Base-by-base conservation (phyloP, 2,329 filamentous ascomycete genomes). In the Ophiocordyceps robertsii region DNA sequence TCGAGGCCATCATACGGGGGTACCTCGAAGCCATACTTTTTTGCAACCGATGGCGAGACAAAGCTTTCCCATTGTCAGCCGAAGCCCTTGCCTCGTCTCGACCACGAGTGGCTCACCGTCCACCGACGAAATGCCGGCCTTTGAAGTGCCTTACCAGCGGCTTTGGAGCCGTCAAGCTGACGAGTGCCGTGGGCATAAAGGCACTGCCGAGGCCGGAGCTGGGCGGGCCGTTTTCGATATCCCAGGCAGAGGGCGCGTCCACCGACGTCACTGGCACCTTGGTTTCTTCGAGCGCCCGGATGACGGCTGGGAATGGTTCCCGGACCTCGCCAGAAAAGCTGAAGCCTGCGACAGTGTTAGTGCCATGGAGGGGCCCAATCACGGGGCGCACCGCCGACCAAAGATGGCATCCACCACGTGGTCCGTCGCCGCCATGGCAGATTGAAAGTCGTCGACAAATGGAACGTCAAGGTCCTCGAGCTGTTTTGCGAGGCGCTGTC, bases 391-490 rank as follows among this genome's bases (percentile, higher is more conserved):
- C 32, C 12, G 63, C 65, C 38, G 60, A 83, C 85, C 88, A 57
- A 98, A 98, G 47, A 98, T 86, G 10, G 92, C 87, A 62, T 98
- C 92, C 45, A 98, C 69, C 42, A 98, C 66, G 51, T 94, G 84
- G 57, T 95, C 83, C 2, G 83, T 73, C 42, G 77, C 69, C 38
- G 69, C 63, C 7, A 94, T 59, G 6, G 84, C 81, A 6, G 65
- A 52, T 2, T 70, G 58, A 53, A 96, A 95, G 60, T 95, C 85
- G 14, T 85, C 73, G 14, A 82, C 81, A 59, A 96, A 95, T 1
- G 85, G 84, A 27, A 98, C 70, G 11, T 81, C 72, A 43, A 96
- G 77, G 56, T 90, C 82, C 53, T 82, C 75, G 8, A 96, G 77
- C 64, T 98, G 92, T 50, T 79, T 92, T 50, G 78, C 72, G 36